Base-by-base conservation (phyloP, 2,329 filamentous ascomycete genomes). In the Aureobasidium sp. region DNA sequence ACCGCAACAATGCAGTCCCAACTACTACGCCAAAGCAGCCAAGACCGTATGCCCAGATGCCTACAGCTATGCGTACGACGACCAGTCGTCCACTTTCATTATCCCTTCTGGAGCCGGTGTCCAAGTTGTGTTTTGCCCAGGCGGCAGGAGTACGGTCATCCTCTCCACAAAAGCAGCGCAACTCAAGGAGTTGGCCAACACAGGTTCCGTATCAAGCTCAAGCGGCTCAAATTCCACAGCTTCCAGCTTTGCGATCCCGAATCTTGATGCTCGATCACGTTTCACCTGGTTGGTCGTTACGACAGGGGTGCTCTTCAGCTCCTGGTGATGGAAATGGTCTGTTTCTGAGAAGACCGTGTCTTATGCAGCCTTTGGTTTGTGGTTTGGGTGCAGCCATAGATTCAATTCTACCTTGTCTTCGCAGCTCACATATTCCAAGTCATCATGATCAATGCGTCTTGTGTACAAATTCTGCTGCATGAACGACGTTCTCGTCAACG, bases 1-100 rank as follows among this genome's bases (percentile, higher is more conserved):
- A 42, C 82, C 87, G 2, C 77, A 80, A 27, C 78, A 79, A 53
- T 94, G 90, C 76, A 77, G 80, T 63, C 85, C 87, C 2, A 85
- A 85, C 56, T 75, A 82, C 44, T 94, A 92, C 76, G 86, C 86
- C 66, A 82, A 78, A 63, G 79, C 79, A 12, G 88, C 89, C 59
- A 94, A 95, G 77, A 76, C 75, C 3, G 81, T 93, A 14, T 95
- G 90, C 71, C 90, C 90, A 0, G 90, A 95, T 74, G 90, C 90
- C 2, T 95, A 94, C 75, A 90, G 87, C 69, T 95, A 84, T 72
- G 80, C 82, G n/a, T 83, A 82, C 65, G 82, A 84, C 67, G 82
- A 84, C 65, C 77, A 82, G 66, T 78, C 76, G 12, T 82, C 80
- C 25, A 83, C 82, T 1, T 84, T 84, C 71, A 82, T 83, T 68